Evolutionary conservation across 495 filamentous ascomycete species (phyloP).

Genomic region (Penicillium paxilli): DNA sequence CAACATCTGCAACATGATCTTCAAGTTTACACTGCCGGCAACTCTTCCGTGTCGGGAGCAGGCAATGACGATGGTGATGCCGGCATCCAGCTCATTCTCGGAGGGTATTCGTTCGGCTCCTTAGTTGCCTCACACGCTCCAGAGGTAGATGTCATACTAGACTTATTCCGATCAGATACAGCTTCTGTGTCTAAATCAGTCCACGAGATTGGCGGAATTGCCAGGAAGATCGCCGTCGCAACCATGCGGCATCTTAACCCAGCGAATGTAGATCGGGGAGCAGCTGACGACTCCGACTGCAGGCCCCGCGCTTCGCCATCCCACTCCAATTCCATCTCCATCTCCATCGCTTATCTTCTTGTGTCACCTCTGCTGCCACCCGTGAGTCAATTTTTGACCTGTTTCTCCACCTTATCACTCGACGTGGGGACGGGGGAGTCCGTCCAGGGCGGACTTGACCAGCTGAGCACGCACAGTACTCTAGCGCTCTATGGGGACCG

Average conservation of each 20-base stretch:
- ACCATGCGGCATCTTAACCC: conserved; percentile 41
- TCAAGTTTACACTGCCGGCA: too few species aligned
- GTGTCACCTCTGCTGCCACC: conserved; percentile 77
- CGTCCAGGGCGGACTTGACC: conserved; percentile 23
- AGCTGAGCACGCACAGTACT: conserved; percentile 57
- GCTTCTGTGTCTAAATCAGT: conserved; percentile 46
- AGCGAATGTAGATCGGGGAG: conserved; percentile 10
- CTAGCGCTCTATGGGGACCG: conserved; percentile 77
- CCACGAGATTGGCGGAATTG: conserved; percentile 66
- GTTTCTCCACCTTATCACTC: conserved; percentile 45
- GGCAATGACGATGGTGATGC: neutral
- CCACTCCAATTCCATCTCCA: too few species aligned
- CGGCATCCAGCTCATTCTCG: conserved; percentile 54
- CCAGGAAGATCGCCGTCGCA: conserved; percentile 59
- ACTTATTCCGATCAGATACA: conserved; percentile 52
- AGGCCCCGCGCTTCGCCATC: conserved; percentile 9
- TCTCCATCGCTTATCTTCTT: conserved; percentile 66
- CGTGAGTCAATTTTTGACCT: conserved; percentile 55
- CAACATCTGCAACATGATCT: conserved; percentile 37
- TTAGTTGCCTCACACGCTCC: conserved; percentile 76
- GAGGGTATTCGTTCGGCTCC: conserved; percentile 91
- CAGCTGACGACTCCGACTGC: conserved; percentile 3
- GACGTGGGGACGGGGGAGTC: conserved; percentile 18
- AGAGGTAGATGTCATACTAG: conserved; percentile 53
- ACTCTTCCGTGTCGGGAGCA: neutral